Evolutionary conservation across 805 yeast genomes (phyloP), one percentile per base, ranked within the genome.

Genomic region (Alloascoidea africana): DNA sequence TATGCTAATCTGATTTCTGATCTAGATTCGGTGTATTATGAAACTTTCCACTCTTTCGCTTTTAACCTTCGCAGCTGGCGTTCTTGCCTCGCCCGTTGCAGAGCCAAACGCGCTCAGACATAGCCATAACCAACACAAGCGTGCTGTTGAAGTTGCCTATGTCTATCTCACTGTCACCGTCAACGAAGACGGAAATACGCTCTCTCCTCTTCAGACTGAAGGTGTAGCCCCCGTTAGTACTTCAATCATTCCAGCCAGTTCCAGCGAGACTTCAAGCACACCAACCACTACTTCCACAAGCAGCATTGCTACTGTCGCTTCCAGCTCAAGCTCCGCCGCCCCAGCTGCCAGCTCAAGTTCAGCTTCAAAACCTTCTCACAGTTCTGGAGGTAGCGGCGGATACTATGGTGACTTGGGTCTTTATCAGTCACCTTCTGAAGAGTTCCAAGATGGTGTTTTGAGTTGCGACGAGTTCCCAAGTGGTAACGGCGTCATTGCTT

Each of bases 401-500:
- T 16, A 39, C 37, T 4, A 27, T 17, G 91, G 91, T 49, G 84
- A 73, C 55, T 68, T 83, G 44, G 39, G 62, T 32, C 58, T 67
- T 42, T 82, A 63, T 62, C 48, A 61, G 6, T 63, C 56, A 48
- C 91, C 95, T 50, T 45, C 66, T 40, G 61, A 56, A 34, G 59
- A 61, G 37, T 89, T 91, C 60, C 59, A 63, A 52, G 94, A 85
- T 54, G 94, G 94, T 55, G 65, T 59, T 33, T 53, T 73, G 51
- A 58, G 66, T 42, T 85, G 95, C 66, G 56, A 66, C 42, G 56
- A 63, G 39, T 79, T 85, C 70, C 93, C 89, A 55, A 54, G 72
- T 37, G 93, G 91, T 44, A 70, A 81, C 52, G 94, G 94, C 67
- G 94, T 85, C 42, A 64, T 85, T 51, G 59, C 83, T 18, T 62